Percentiles rank a stretch among this genome's conserved stretches.
These are phyloP conservation scores for Euphorbia tirucalli DNA, from an alignment of 345 rosid genomes.

Conservation along the genomic window DNA sequence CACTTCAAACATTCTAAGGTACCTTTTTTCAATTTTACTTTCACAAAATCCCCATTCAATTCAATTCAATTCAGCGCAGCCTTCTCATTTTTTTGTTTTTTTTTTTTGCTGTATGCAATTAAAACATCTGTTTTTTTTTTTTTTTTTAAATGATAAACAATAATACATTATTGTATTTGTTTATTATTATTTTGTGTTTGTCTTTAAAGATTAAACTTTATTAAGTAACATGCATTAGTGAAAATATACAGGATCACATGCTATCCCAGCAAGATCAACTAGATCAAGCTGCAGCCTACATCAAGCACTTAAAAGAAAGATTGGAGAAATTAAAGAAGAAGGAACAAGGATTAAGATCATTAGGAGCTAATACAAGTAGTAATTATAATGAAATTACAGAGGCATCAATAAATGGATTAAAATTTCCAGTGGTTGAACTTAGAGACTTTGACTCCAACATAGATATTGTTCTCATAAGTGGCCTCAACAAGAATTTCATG, in stretches of 20 bases:
- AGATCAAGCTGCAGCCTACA: conserved; percentile 46
- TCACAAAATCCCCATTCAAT: no score
- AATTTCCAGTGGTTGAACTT: conserved; percentile 37
- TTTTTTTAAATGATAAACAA: no score
- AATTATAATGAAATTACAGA: not conserved
- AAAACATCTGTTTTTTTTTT: no score
- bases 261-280: conserved; percentile 42
- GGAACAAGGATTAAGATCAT: conserved; percentile 28
- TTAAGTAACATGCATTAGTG: no score
- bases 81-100: no score
- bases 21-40: no score
- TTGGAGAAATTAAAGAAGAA: conserved; percentile 39
- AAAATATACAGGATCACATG: conserved; percentile 28
- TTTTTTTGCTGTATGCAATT: no score
- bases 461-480: conserved; percentile 40
- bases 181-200: no score
- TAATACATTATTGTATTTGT: no score
- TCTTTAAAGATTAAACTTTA: no score
- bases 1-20: conserved; percentile 37
- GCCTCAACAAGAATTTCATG: conserved; percentile 39
- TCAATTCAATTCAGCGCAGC: no score
- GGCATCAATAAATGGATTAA: conserved; percentile 13
- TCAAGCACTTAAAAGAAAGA: conserved; percentile 37
- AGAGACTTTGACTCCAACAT: conserved; percentile 39
- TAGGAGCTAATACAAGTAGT: not conserved